Percentiles rank a stretch among this genome's conserved stretches.
phyloP scores from a whole-genome alignment of 192 early-diverging fungal species.

The Phlyctochytrium arcticum region DNA sequence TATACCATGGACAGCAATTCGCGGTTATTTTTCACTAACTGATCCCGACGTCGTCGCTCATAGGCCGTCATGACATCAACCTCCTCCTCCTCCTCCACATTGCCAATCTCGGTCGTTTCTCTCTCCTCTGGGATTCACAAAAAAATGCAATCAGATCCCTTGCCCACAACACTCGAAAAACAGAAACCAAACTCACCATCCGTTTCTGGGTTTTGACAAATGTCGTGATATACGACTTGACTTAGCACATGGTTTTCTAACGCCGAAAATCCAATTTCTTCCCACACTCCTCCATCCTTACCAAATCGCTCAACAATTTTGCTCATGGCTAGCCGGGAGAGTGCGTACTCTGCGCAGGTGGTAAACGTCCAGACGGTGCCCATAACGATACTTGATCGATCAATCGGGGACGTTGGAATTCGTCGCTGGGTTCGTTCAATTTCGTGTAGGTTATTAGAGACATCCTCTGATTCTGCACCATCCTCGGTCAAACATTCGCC shows the following conservation, averaged over 20 bases:
- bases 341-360: constrained; percentile 52
- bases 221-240: constrained; percentile 6
- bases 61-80: constrained; percentile 44
- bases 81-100: background rate
- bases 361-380: constrained; percentile 88
- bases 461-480: background rate
- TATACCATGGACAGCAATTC: constrained; percentile 55
- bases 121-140: too few relatives aligned
- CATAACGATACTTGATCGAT: constrained; percentile 82
- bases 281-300: constrained; percentile 73
- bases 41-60: constrained; percentile 49
- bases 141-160: too few relatives aligned
- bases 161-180: too few relatives aligned
- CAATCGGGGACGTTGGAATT: constrained; percentile 72
- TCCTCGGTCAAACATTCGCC: background rate
- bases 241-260: constrained; percentile 21
- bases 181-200: too few relatives aligned
- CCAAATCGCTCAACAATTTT: constrained; percentile 72
- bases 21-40: constrained; percentile 60
- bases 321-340: constrained; percentile 72
- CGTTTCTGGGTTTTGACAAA: constrained; percentile 22
- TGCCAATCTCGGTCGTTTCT: too few relatives aligned
- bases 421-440: constrained; percentile 29
- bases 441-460: background rate
- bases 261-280: constrained; percentile 55